Evolutionary conservation across 2,329 filamentous ascomycete species (phyloP).

Genomic region (Arthroderma uncinatum): DNA sequence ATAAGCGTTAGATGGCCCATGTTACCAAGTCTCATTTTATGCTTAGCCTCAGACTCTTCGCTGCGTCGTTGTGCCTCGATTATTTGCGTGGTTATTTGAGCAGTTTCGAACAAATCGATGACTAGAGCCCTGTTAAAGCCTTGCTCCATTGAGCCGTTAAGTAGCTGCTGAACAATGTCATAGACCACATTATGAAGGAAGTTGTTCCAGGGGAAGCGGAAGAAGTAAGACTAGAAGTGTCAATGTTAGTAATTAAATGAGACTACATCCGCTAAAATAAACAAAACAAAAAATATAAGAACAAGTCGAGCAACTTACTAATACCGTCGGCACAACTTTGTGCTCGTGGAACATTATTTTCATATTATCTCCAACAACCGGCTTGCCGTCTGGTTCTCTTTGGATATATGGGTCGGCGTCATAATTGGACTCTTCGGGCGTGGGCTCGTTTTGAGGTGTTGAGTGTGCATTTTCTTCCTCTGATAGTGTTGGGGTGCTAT

Average conservation of each 20-base stretch:
- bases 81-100: conserved; percentile 80
- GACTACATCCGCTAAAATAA: conserved; percentile 5
- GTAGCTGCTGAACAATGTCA: conserved; percentile 96
- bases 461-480: not conserved
- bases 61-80: conserved; percentile 80
- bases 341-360: conserved; percentile 97
- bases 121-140: conserved; percentile 85
- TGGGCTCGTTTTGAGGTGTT: not conserved
- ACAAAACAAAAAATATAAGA: not conserved
- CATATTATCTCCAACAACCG: conserved; percentile 85
- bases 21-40: conserved; percentile 86
- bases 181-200: conserved; percentile 99
- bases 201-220: conserved; percentile 98
- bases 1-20: conserved; percentile 98
- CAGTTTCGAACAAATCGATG: conserved; percentile 83
- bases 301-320: conserved; percentile 49
- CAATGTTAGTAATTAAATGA: conserved; percentile 8
- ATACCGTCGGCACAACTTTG: conserved; percentile 84
- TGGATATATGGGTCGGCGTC: conserved; percentile 36
- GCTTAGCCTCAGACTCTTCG: conserved; percentile 71
- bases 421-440: not conserved
- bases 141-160: conserved; percentile 95
- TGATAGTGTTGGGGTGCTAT: not conserved
- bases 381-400: conserved; percentile 50
- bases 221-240: conserved; percentile 72